These are phyloP conservation scores for Euryodendron excelsum DNA, from an alignment of 148 eudicot genomes.

Conservation along the genomic window DNA sequence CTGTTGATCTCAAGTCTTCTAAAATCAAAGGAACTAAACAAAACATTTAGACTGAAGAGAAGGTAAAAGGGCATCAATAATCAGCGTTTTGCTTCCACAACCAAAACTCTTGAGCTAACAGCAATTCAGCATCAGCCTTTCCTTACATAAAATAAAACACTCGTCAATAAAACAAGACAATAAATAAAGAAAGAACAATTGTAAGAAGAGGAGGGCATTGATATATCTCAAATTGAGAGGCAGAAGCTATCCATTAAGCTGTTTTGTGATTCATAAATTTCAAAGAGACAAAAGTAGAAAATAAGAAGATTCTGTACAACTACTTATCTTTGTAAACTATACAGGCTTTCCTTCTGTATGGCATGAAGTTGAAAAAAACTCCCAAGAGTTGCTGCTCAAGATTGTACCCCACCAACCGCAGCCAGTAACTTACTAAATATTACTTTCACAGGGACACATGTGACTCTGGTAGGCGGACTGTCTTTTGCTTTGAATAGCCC, in stretches of 20 bases:
- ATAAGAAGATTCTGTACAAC: neutral
- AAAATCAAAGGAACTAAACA: neutral
- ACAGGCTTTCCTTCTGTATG: constrained; percentile 7
- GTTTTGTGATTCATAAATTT: neutral
- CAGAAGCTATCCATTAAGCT: neutral
- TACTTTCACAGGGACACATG: constrained; percentile 34
- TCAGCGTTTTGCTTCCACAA: neutral
- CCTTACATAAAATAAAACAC: no score
- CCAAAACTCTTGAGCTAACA: neutral
- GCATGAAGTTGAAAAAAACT: neutral
- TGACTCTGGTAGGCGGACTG: neutral
- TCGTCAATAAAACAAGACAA: no score
- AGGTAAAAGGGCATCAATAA: no score
- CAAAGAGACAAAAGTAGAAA: neutral
- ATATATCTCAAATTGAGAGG: neutral
- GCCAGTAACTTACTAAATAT: constrained; percentile 22
- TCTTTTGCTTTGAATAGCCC: neutral
- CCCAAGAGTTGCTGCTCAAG: neutral
- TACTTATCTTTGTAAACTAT: neutral
- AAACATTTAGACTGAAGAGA: neutral
- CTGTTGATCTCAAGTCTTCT: neutral
- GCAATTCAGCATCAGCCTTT: no score
- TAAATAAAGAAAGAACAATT: no score
- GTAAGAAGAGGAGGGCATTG: no score
- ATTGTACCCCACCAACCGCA: constrained; percentile 20